These are phyloP conservation scores for Nicotiana tomentosiformis DNA, from an alignment of 257 asterid genomes.

Conservation along the genomic window DNA sequence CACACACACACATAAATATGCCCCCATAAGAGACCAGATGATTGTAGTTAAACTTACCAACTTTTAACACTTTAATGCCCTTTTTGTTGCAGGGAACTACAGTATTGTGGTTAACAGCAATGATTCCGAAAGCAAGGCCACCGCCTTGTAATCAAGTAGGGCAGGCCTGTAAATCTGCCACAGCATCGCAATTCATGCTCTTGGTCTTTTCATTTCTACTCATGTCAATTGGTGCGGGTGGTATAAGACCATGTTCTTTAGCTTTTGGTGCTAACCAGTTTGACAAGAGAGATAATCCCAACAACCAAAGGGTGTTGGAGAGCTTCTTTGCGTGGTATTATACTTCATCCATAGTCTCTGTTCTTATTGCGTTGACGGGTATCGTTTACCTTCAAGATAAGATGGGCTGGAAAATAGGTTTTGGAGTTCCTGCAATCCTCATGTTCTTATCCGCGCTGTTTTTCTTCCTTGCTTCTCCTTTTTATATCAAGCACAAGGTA, in stretches of 20 bases:
- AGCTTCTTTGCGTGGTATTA: constrained; percentile 70
- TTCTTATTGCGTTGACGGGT: constrained; percentile 44
- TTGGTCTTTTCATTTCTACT: constrained; percentile 41
- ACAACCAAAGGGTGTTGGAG: constrained; percentile 33
- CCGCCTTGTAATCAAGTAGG: constrained; percentile 28
- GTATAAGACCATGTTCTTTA: constrained; percentile 54
- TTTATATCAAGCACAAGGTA: constrained; percentile 36
- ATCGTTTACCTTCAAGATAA: constrained; percentile 61
- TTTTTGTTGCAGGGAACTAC: constrained; percentile 38
- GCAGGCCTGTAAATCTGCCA: constrained; percentile 32
- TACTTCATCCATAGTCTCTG: constrained; percentile 39
- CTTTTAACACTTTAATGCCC: background rate
- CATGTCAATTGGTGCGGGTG: constrained; percentile 67
- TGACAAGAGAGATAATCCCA: constrained; percentile 20
- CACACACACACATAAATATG: no score
- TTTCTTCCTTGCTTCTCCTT: constrained; percentile 40
- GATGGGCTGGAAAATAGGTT: constrained; percentile 59
- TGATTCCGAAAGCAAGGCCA: constrained; percentile 46
- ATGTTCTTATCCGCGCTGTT: constrained; percentile 39
- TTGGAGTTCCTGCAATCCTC: constrained; percentile 52
- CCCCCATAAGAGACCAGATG: background rate
- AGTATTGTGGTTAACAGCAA: constrained; percentile 59
- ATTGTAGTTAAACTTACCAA: background rate
- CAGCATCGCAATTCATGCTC: constrained; percentile 28
- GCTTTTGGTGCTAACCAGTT: constrained; percentile 78